Base-by-base conservation (phyloP, 108 stramenopile genomes). In the Nitzschia inconspicua region DNA sequence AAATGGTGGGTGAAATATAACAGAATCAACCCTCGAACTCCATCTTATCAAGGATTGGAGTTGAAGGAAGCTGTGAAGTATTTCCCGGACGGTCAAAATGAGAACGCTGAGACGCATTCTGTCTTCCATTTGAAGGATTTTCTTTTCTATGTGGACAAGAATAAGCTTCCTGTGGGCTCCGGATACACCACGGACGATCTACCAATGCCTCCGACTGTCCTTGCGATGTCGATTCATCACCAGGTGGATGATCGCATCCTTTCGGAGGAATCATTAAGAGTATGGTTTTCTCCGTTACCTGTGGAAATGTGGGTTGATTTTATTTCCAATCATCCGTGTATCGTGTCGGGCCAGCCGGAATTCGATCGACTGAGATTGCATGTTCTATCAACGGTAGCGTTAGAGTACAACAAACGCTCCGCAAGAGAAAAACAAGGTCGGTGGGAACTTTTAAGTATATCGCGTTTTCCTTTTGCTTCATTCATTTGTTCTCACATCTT, bases 1-100 rank as follows among this genome's bases (percentile, higher is more conserved):
- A 80, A 83, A 41, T 91, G 89, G 89, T 87, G 82, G 78, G 72
- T 72, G 4, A 73, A 78, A 43, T 83, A 67, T 56, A 65, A 57
- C 23, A 72, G 70, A 53, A 57, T 76, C 35, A 50, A 85, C 32
- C 27, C 48, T 0, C 28, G 46, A 65, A 43, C 52, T 65, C 40
- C 54, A 34, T 46, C 52, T 3, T n/a, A 30, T 18, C 63, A 72
- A 23, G 65, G 77, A 34, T 10, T 56, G 19, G 23, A 48, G 16
- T 30, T 88, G 27, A 83, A 84, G 43, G 84, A 85, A 22, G 41
- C 29, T 9, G 68, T 85, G 49, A 50, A 66, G 41, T 84, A 69
- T 46, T 64, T 58, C 27, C 51, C 57, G 18, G 53, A 70, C 10
- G 46, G 20, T 32, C 6, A 63, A 26, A 29, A 53, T 11, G 61